Percentiles rank a stretch among this genome's conserved stretches.
These are phyloP conservation scores for Casuarina glauca DNA, from an alignment of 306 rosid genomes.

Conservation along the genomic window DNA sequence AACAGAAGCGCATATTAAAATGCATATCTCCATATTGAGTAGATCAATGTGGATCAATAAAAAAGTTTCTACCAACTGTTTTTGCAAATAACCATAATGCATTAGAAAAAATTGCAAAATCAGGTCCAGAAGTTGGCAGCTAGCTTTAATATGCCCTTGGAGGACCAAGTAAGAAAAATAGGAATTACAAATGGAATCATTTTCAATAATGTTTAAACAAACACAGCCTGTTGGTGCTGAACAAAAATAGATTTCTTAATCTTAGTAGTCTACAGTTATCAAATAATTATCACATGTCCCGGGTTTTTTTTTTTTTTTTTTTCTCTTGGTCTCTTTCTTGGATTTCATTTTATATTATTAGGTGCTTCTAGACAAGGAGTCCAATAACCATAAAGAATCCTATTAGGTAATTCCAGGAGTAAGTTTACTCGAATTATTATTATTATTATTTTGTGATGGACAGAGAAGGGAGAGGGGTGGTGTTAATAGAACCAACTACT, in stretches of 20 bases:
- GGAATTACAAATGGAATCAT: neutral
- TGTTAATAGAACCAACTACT: neutral
- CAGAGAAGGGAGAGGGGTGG: neutral
- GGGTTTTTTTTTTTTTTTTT: neutral
- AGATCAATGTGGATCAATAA: neutral
- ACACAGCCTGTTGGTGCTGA: neutral
- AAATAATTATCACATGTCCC: neutral
- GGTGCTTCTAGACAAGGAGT: neutral
- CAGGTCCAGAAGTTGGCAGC: neutral
- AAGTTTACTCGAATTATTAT: neutral
- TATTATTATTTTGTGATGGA: too few relatives aligned
- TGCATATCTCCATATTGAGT: neutral
- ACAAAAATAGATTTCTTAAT: neutral
- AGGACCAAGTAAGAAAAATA: neutral
- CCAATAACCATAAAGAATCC: neutral
- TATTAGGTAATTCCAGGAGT: neutral
- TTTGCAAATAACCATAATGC: neutral
- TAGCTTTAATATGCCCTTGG: neutral
- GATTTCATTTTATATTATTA: neutral
- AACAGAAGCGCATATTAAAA: neutral
- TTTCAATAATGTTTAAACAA: neutral
- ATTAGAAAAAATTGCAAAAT: neutral
- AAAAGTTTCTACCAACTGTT: too few relatives aligned
- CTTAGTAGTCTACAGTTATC: neutral
- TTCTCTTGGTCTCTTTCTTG: neutral